Base-by-base conservation (phyloP, 208 protist genomes). In the Tritrichomonas foetus region DNA sequence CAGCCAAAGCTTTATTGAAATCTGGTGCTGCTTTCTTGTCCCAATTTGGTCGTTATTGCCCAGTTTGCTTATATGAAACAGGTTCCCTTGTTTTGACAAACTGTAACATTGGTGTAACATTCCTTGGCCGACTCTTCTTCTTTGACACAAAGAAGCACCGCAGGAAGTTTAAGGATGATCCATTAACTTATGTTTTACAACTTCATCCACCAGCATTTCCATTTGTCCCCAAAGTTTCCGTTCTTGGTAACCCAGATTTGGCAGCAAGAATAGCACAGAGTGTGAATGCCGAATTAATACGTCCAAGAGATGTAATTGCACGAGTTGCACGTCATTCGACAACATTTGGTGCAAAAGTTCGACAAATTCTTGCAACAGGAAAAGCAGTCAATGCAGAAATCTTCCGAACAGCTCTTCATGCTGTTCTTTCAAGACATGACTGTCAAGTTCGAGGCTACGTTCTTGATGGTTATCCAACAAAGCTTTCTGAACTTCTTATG, bases 11-110 rank as follows among this genome's bases (percentile, higher is more conserved):
- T n/a, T 27, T 47, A 0, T 30, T 89, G 1, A 57, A 53, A 36
- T 22, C 44, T 5, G 22, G 47, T 3, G 9, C 3, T 2, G 41
- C 27, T 39, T 89, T 89, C 47, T 33, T 89, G 3, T 89, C 78
- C 2, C 78, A 89, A 50, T 89, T 89, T 39, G 78, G 78, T 13
- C 41, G 78, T 13, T 89, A 89, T 89, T 89, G 78, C 30, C 78
- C 78, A 33, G 47, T 89, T 22, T 89, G 78, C 30, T 57, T 89
- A n/a, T 20, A 89, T 3, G 47, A 89, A 20, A 89, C 41, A 89
- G 78, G 78, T 2, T 39, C 13, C 53, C 78, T 89, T 36, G 16
- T 53, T 39, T n/a, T 89, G 3, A 57, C 78, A 41, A 36, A 89
- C 39, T 47, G 33, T 3, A 53, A 16, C 16, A 57, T 53, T 30